These are phyloP conservation scores for Colletotrichum aenigma DNA, from an alignment of 2,329 filamentous ascomycete species.

Conservation along the genomic window DNA sequence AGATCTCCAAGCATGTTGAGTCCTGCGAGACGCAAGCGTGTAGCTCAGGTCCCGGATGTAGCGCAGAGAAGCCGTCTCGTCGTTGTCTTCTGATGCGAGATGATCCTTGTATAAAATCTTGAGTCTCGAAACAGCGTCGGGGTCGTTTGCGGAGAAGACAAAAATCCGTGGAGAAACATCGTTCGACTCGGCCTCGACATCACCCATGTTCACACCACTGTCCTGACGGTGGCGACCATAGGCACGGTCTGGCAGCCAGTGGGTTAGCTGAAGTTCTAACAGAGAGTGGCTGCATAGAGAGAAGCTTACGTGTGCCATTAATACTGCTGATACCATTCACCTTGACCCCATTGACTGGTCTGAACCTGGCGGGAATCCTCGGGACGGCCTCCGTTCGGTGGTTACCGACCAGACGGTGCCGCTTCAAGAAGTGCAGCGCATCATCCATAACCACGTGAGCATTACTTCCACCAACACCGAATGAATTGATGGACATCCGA, in stretches of 20 bases:
- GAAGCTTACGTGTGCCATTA: neutral
- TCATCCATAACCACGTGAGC: constrained; percentile 38
- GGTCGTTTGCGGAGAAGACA: constrained; percentile 44
- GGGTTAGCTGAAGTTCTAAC: neutral
- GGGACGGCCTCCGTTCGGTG: constrained; percentile 2
- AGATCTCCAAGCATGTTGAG: constrained; percentile 1
- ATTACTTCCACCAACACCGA: constrained; percentile 23
- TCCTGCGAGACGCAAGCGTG: constrained; percentile 36
- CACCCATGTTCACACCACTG: constrained; percentile 1
- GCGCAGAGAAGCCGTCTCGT: neutral
- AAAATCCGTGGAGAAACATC: constrained; percentile 37
- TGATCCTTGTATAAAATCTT: constrained; percentile 32
- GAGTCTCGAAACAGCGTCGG: constrained; percentile 41
- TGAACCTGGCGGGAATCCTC: neutral
- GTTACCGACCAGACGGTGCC: constrained; percentile 6
- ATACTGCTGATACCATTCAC: neutral
- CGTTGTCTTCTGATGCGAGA: neutral
- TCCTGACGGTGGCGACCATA: neutral
- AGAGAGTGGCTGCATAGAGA: fast-evolving
- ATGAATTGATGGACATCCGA: constrained; percentile 58
- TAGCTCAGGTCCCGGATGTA: constrained; percentile 42
- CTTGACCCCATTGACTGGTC: neutral
- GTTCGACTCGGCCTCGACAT: neutral
- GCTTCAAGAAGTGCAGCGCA: constrained; percentile 10
- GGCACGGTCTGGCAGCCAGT: neutral